Evolutionary conservation across 495 filamentous ascomycete genomes (phyloP).

Genomic region (Rhypophila decipiens): DNA sequence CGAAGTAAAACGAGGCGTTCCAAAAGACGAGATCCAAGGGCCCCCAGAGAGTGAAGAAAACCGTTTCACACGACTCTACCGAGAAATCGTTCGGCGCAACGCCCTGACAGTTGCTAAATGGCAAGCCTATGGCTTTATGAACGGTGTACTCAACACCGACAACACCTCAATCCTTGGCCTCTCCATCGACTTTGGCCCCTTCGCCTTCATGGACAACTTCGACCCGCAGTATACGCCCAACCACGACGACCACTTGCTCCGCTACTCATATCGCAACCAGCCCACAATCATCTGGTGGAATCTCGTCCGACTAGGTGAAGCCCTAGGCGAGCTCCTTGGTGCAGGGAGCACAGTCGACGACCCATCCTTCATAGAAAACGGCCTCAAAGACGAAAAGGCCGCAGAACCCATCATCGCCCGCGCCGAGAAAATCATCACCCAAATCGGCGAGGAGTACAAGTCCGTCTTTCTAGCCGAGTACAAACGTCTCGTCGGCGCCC

Average conservation of each 20-base stretch:
- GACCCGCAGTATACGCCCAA: conserved; percentile 94
- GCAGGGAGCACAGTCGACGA: conserved; percentile 62
- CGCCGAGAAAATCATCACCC: conserved; percentile 74
- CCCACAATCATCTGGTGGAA: conserved; percentile 99
- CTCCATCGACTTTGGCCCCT: conserved; percentile 89
- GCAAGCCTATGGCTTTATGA: conserved; percentile 98
- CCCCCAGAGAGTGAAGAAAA: conserved; percentile 66
- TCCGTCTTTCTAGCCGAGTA: conserved; percentile 80
- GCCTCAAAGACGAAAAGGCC: conserved; percentile 58
- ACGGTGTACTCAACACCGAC: conserved; percentile 90
- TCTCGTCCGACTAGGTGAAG: conserved; percentile 83
- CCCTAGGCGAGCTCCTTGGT: conserved; percentile 83
- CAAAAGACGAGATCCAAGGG: conserved; percentile 54
- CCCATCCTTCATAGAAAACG: conserved; percentile 59
- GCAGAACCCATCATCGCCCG: conserved; percentile 62
- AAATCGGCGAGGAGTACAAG: conserved; percentile 78
- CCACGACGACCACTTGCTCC: conserved; percentile 81
- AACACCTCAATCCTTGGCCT: conserved; percentile 89
- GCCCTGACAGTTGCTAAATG: conserved; percentile 85
- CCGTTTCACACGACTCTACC: conserved; percentile 77
- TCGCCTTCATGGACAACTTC: conserved; percentile 94
- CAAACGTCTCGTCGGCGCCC: conserved; percentile 67
- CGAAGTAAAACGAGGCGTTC: conserved; percentile 39
- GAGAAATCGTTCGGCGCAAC: conserved; percentile 80
- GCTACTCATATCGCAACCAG: conserved; percentile 91